A percentile compares a stretch with the other conserved stretches of the same genome.
Conservation (phyloP, 805 yeast genomes). For the Tetrapisispora nanseiensis region DNA sequence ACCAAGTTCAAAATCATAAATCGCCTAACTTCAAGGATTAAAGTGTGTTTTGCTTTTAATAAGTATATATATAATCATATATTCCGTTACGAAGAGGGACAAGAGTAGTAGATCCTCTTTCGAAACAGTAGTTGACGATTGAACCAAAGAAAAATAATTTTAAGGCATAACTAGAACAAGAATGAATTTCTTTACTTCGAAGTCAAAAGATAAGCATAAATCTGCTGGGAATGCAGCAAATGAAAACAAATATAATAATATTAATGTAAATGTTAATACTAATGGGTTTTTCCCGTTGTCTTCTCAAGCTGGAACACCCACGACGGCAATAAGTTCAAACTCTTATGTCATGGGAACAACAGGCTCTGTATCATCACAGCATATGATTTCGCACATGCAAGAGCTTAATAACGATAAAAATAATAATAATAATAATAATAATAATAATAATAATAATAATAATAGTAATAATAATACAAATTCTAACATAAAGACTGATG, state of each 20-base stretch:
- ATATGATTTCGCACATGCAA: slow-evolving; percentile 29
- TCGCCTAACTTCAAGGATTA: too few species aligned
- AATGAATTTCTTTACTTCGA: slow-evolving; percentile 5
- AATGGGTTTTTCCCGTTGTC: slow-evolving; percentile 27
- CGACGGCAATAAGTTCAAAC: slow-evolving; percentile 56
- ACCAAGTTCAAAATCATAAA: too few species aligned
- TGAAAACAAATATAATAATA: neutral
- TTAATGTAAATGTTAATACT: neutral
- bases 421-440: neutral
- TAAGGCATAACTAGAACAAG: neutral
- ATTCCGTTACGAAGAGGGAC: too few species aligned
- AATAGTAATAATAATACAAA: neutral
- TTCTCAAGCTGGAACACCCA: slow-evolving; percentile 46
- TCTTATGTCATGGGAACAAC: slow-evolving; percentile 66
- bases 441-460: slow-evolving; percentile 5
- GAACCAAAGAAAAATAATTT: neutral
- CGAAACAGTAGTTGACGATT: too few species aligned
- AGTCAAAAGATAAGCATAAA: neutral
- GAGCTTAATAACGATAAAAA: slow-evolving; percentile 8
- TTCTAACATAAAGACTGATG: slow-evolving; percentile 12
- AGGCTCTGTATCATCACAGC: slow-evolving; percentile 30
- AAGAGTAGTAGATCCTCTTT: too few species aligned
- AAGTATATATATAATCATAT: too few species aligned
- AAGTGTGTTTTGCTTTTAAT: too few species aligned
- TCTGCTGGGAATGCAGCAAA: neutral